A percentile compares a stretch with the other conserved stretches of the same genome.
phyloP scores from a whole-genome alignment of 768 basidiomycete genomes.

The Lepiota venenata region DNA sequence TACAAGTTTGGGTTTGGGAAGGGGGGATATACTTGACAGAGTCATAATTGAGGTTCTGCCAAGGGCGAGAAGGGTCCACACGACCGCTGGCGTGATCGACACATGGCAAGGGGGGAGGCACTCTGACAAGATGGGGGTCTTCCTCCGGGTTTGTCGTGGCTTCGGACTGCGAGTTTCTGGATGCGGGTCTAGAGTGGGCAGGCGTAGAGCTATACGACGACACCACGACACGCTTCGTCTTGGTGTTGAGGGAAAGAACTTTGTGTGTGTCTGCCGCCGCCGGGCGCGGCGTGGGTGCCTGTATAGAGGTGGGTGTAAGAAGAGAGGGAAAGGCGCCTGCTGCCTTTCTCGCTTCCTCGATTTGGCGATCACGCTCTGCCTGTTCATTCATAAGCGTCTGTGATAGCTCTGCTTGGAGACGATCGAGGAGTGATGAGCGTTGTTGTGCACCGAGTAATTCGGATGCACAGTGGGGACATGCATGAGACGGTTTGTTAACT shows the following conservation, averaged over 20 bases:
- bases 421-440: conserved; percentile 34
- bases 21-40: conserved; percentile 35
- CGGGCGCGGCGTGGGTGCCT: conserved; percentile 8
- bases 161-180: conserved; percentile 23
- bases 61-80: conserved; percentile 32
- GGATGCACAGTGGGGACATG: conserved; percentile 52
- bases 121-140: conserved; percentile 30
- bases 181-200: conserved; percentile 29
- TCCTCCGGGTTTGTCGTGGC: conserved; percentile 21
- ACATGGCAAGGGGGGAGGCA: conserved; percentile 34
- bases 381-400: conserved; percentile 45
- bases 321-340: conserved; percentile 65
- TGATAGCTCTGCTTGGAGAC: conserved; percentile 41
- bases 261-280: conserved; percentile 40
- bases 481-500: conserved; percentile 48
- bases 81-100: conserved; percentile 30
- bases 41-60: conserved; percentile 37
- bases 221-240: conserved; percentile 48
- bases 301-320: not conserved
- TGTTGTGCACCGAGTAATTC: conserved; percentile 32
- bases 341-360: conserved; percentile 44
- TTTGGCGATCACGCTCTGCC: conserved; percentile 39
- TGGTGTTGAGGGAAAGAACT: conserved; percentile 51
- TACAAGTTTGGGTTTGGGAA: not conserved
- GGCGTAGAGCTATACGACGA: conserved; percentile 48